These are phyloP conservation scores for Colletotrichum phormii DNA, from an alignment of 2,329 filamentous ascomycete genomes.

Conservation along the genomic window DNA sequence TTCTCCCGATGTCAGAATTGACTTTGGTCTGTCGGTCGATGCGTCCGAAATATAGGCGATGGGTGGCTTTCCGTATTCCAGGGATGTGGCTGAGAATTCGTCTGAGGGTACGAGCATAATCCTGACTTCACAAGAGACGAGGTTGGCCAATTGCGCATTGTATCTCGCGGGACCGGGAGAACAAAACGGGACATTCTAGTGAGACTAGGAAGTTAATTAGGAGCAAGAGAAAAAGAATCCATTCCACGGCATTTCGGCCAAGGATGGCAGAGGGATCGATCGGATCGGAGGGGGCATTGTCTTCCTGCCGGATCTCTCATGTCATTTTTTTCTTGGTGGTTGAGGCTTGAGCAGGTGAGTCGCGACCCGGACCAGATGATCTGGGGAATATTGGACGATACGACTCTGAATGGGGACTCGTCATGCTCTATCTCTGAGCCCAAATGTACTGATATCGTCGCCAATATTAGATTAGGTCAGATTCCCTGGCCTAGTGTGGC, in stretches of 20 bases:
- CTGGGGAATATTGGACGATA: conserved; percentile 29
- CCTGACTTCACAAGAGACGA: conserved; percentile 21
- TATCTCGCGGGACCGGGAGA: conserved; percentile 5
- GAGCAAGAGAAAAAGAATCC: not conserved
- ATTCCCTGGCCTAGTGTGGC: not conserved
- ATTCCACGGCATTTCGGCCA: not conserved
- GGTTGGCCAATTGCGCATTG: conserved; percentile 35
- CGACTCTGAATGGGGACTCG: conserved; percentile 24
- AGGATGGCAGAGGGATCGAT: conserved; percentile 22
- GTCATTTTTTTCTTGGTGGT: conserved; percentile 2
- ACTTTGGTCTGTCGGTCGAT: conserved; percentile 19
- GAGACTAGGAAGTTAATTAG: not conserved
- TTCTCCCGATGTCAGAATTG: conserved; percentile 32
- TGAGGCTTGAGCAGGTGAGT: not conserved
- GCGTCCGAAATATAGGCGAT: conserved; percentile 19
- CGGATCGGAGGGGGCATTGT: conserved; percentile 27
- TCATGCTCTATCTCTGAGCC: conserved; percentile 24
- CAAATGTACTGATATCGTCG: conserved; percentile 1
- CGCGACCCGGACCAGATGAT: conserved; percentile 19
- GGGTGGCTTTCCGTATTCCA: conserved; percentile 30
- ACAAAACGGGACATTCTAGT: conserved; percentile 24
- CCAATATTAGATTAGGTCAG: not conserved
- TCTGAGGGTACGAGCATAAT: conserved; percentile 32
- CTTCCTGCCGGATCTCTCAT: conserved; percentile 9
- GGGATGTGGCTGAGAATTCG: conserved; percentile 34